Evolutionary conservation across 1,284 basidiomycete species (phyloP).

Genomic region (Peniophora sp.): DNA sequence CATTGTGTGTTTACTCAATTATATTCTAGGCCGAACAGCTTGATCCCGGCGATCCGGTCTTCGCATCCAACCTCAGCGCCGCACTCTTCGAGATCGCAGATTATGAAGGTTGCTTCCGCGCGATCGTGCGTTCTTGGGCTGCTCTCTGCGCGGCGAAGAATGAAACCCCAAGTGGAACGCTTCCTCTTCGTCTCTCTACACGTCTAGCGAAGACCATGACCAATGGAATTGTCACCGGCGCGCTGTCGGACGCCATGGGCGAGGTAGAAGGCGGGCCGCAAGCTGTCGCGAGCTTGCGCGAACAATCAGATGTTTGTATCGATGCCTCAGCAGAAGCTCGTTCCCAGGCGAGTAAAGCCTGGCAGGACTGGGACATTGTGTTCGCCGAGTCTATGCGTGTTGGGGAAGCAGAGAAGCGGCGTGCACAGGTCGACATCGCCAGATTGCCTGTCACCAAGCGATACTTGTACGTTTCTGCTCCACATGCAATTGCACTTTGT

Average conservation of each 20-base stretch:
- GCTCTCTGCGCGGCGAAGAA: not conserved
- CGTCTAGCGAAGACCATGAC: conserved; percentile 2
- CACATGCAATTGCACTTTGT: not conserved
- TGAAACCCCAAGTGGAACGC: not conserved
- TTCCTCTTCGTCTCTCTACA: not conserved
- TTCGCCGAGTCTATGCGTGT: not conserved
- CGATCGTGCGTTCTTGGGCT: conserved; percentile 6
- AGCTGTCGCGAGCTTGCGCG: no score
- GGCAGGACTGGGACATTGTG: conserved; percentile 7
- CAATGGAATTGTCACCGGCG: not conserved
- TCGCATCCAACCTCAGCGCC: conserved; percentile 10
- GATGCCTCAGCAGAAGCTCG: no score
- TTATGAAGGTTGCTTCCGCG: conserved; percentile 5
- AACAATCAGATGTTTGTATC: no score
- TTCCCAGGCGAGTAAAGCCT: not conserved
- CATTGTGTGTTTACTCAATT: not conserved
- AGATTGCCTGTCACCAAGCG: conserved; percentile 7
- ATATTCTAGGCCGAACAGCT: not conserved
- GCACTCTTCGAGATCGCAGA: conserved; percentile 9
- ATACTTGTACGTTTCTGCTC: conserved; percentile 4
- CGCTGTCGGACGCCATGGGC: no score
- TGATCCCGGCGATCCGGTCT: not conserved
- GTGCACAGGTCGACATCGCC: conserved; percentile 3
- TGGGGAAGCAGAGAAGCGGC: not conserved
- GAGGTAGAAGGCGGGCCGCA: no score